phyloP scores from a whole-genome alignment of 305 asterid species.

The Fraxinus sp. region DNA sequence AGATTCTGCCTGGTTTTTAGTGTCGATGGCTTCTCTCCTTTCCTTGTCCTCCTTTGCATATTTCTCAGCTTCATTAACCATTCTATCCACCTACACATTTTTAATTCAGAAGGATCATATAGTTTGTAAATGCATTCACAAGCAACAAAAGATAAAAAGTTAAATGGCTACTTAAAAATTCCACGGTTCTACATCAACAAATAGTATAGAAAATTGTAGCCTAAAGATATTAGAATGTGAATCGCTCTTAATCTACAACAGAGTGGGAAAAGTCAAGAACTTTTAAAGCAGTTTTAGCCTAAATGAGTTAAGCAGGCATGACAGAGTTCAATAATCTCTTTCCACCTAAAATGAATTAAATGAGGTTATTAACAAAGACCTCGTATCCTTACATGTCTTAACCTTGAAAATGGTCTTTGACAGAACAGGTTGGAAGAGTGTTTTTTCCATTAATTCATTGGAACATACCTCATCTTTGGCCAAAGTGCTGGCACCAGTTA shows the following conservation, averaged over 20 bases:
- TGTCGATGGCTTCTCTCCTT: constrained; percentile 73
- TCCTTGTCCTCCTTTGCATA: constrained; percentile 78
- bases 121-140: background rate
- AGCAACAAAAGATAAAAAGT: background rate
- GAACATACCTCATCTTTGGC: constrained; percentile 64
- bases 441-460: background rate
- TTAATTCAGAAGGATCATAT: constrained; percentile 8
- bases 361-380: background rate
- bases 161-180: background rate
- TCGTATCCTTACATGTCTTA: background rate
- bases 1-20: constrained; percentile 75
- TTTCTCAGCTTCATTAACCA: constrained; percentile 71
- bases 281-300: background rate
- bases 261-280: background rate
- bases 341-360: background rate
- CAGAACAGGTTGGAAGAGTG: background rate
- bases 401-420: background rate
- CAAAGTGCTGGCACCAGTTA: constrained; percentile 83
- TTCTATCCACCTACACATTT: constrained; percentile 60
- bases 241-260: background rate
- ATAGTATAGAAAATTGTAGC: background rate
- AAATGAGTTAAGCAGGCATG: background rate
- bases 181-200: background rate
- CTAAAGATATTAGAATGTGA: background rate
- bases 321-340: background rate